These are phyloP conservation scores for Torrubiella hemipterigena DNA, from an alignment of 2,329 filamentous ascomycete species.

Conservation along the genomic window DNA sequence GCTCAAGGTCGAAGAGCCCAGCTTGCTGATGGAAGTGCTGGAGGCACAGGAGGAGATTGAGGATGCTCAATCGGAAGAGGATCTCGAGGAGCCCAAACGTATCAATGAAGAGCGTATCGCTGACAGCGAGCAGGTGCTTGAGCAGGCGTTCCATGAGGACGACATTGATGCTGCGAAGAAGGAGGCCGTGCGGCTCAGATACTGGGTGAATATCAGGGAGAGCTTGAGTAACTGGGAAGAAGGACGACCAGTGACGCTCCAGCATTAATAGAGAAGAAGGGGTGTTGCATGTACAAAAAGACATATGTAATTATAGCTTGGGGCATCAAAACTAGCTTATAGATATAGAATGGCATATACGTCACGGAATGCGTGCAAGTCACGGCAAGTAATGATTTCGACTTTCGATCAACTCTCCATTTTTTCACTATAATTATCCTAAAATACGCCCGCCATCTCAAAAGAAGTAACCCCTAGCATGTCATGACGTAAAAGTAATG, in stretches of 20 bases:
- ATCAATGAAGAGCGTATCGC: conserved; percentile 59
- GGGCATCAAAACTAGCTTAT: too few relatives aligned
- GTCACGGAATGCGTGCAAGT: too few relatives aligned
- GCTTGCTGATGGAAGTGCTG: conserved; percentile 66
- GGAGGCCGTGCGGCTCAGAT: conserved; percentile 69
- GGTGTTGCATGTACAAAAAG: too few relatives aligned
- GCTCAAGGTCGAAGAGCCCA: conserved; percentile 53
- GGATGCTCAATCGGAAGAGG: conserved; percentile 54
- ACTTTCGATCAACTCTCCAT: too few relatives aligned
- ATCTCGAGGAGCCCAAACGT: conserved; percentile 43
- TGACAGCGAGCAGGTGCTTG: conserved; percentile 50
- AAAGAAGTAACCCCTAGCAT: too few relatives aligned
- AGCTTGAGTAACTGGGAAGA: conserved; percentile 74
- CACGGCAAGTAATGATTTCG: too few relatives aligned
- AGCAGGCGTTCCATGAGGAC: conserved; percentile 50
- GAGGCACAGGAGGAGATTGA: conserved; percentile 70
- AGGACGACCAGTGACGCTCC: conserved; percentile 48
- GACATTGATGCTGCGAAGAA: conserved; percentile 53
- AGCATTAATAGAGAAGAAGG: too few relatives aligned
- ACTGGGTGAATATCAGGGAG: conserved; percentile 83
- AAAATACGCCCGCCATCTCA: too few relatives aligned
- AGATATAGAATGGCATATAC: neutral
- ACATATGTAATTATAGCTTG: too few relatives aligned
- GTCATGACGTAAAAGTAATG: too few relatives aligned
- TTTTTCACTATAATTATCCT: too few relatives aligned